phyloP scores from a whole-genome alignment of 2,329 filamentous ascomycete genomes.

The Davidsoniella virescens region DNA sequence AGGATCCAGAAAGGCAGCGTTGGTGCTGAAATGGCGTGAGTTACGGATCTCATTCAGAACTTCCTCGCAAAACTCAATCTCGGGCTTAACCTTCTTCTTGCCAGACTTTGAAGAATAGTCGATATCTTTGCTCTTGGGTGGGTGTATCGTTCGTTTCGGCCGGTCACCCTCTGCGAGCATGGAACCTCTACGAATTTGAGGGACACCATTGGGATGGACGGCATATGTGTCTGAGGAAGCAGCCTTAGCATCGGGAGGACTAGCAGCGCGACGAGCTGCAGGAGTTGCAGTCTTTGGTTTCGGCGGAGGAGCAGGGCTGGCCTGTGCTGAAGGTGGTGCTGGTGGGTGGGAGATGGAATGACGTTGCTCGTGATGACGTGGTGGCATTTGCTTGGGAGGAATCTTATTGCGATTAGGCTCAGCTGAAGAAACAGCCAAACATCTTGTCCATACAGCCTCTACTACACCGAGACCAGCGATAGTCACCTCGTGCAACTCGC shows the following conservation, averaged over 20 bases:
- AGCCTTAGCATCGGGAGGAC: slow-evolving; percentile 26
- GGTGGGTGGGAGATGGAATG: slow-evolving; percentile 20
- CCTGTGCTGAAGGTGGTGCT: not conserved
- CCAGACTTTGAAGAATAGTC: slow-evolving; percentile 61
- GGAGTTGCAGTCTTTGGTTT: slow-evolving; percentile 21
- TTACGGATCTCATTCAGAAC: slow-evolving; percentile 65
- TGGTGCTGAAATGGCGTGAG: slow-evolving; percentile 49
- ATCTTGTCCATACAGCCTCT: slow-evolving; percentile 33
- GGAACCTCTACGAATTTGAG: slow-evolving; percentile 73
- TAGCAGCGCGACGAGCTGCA: slow-evolving; percentile 22
- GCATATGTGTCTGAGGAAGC: slow-evolving; percentile 46
- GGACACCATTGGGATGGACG: slow-evolving; percentile 59
- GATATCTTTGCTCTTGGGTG: slow-evolving; percentile 80
- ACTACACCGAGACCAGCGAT: slow-evolving; percentile 37
- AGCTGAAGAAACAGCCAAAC: slow-evolving; percentile 28
- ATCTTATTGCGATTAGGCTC: slow-evolving; percentile 38
- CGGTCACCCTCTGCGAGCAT: slow-evolving; percentile 59
- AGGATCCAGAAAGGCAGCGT: slow-evolving; percentile 61
- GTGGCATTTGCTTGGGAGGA: slow-evolving; percentile 31
- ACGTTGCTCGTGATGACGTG: slow-evolving; percentile 30
- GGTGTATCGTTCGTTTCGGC: slow-evolving; percentile 85
- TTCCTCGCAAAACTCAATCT: slow-evolving; percentile 79
- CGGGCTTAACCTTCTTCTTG: slow-evolving; percentile 80
- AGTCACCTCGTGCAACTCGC: slow-evolving; percentile 57
- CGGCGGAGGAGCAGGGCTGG: slow-evolving; percentile 17